Base-by-base conservation (phyloP, 2,329 filamentous ascomycete genomes). In the Beauveria sp. region DNA sequence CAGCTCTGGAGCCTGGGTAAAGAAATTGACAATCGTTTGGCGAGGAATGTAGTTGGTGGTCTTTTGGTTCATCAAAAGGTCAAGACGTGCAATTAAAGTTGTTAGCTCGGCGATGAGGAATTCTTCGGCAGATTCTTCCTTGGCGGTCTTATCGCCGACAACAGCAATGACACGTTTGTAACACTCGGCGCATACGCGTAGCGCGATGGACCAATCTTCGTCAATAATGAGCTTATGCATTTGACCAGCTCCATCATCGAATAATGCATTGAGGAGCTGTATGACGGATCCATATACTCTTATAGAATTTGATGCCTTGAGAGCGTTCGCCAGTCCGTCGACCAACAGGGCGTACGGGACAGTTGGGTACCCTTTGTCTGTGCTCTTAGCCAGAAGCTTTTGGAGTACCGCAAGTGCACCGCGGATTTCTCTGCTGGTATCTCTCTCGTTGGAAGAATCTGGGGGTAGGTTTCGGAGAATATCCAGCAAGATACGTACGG, bases 11-110 rank as follows among this genome's bases (percentile, higher is more conserved):
- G 90, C 80, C 26, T 80, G 77, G 34, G 84, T 79, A 64, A 92
- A 86, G 67, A 91, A 88, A 22, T 80, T 76, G 72, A 91, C 83
- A 57, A 89, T 85, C 20, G 83, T 82, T 64, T 87, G 85, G 59
- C 83, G 83, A 62, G 89, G 88, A 6, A 87, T 76, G 62, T 88
- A 83, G 40, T 87, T 80, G 4, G 73, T 70, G 7, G 75, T 74
- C 42, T 79, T 79, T 60, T 78, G 73, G 20, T 69, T 73, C 38
- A 74, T 63, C 34, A 86, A 71, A 12, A 66, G 67, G 65, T 87
- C 83, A 10, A 87, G 74, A 26, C 81, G 76, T 40, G 66, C 70
- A 52, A 83, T 74, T 8, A 86, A 74, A 6, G 66, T 66, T 58
- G 72, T 67, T 53, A 85, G 66, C 70, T 85, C 77, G 34, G 72